Percentiles rank a stretch among this genome's conserved stretches.
Evolutionary conservation across 2,329 filamentous ascomycete species (phyloP).

Genomic region (Sporothrix luriei): DNA sequence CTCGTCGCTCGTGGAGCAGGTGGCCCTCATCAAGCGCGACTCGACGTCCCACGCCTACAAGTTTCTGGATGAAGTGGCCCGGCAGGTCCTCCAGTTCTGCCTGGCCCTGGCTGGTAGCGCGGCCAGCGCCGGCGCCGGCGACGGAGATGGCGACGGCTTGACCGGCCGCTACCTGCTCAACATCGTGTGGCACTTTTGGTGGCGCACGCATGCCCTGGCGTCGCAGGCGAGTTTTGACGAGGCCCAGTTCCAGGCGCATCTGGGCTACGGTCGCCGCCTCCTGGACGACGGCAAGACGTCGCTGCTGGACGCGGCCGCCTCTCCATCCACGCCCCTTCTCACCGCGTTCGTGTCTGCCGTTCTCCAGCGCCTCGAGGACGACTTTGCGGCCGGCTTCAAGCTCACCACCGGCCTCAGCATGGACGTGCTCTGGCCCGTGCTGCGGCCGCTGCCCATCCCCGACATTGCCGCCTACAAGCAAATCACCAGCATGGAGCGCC

Average conservation of each 20-base stretch:
- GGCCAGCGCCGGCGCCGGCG: too few relatives aligned
- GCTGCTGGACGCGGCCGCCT: background rate
- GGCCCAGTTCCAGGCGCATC: conserved; percentile 64
- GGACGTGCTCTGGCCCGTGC: conserved; percentile 73
- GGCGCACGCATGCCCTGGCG: conserved; percentile 55
- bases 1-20: conserved; percentile 57
- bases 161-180: conserved; percentile 41
- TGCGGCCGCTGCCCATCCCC: conserved; percentile 65
- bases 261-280: conserved; percentile 54
- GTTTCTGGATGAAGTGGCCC: conserved; percentile 54
- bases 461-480: conserved; percentile 51
- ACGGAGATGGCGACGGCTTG: background rate
- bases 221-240: conserved; percentile 58
- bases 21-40: conserved; percentile 61
- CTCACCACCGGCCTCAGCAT: conserved; percentile 76
- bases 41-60: conserved; percentile 58
- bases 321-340: background rate
- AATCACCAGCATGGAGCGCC: conserved; percentile 55
- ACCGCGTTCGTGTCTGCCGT: conserved; percentile 48
- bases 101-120: background rate
- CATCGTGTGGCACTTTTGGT: conserved; percentile 56
- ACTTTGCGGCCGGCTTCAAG: conserved; percentile 71
- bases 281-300: background rate
- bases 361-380: conserved; percentile 50
- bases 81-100: conserved; percentile 40